A percentile compares a stretch with the other conserved stretches of the same genome.
phyloP scores from a whole-genome alignment of 2,329 filamentous ascomycete species.

The Aspergillus spinulosporus region DNA sequence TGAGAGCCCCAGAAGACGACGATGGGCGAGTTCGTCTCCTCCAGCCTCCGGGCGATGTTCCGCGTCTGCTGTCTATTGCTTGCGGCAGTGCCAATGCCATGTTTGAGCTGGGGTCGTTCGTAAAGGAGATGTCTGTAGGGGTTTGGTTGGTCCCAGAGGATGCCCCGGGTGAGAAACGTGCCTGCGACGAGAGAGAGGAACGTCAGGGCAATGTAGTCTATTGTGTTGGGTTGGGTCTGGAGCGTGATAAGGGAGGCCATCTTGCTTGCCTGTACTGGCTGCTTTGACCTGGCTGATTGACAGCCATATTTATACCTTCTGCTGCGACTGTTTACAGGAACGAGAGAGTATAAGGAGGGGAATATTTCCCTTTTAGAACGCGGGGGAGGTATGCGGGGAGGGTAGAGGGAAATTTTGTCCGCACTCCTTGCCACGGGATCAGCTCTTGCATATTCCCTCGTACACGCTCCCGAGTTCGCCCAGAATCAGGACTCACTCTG shows the following conservation, averaged over 20 bases:
- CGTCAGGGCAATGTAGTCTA: constrained; percentile 40
- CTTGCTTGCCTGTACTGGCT: constrained; percentile 1
- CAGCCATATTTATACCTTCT: neutral
- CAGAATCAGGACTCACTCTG: too few species aligned
- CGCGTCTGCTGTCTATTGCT: constrained; percentile 40
- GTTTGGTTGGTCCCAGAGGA: constrained; percentile 52
- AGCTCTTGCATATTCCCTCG: too few species aligned
- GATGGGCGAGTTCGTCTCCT: constrained; percentile 62
- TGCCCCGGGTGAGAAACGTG: constrained; percentile 46
- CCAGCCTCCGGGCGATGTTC: constrained; percentile 49
- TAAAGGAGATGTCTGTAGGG: constrained; percentile 52
- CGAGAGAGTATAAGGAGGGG: neutral
- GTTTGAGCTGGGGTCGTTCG: constrained; percentile 50
- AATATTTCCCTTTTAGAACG: constrained; percentile 14
- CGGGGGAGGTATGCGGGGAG: constrained; percentile 7
- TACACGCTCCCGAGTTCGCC: too few species aligned
- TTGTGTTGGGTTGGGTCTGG: constrained; percentile 23
- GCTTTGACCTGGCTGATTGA: neutral
- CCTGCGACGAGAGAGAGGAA: constrained; percentile 39
- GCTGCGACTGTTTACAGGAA: neutral
- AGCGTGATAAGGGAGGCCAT: constrained; percentile 8
- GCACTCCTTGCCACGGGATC: neutral
- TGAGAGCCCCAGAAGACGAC: constrained; percentile 94
- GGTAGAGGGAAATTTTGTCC: constrained; percentile 18
- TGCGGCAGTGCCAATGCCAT: constrained; percentile 21